Conservation (phyloP, 2,329 filamentous ascomycete species). For the Colletotrichum orbiculare region DNA sequence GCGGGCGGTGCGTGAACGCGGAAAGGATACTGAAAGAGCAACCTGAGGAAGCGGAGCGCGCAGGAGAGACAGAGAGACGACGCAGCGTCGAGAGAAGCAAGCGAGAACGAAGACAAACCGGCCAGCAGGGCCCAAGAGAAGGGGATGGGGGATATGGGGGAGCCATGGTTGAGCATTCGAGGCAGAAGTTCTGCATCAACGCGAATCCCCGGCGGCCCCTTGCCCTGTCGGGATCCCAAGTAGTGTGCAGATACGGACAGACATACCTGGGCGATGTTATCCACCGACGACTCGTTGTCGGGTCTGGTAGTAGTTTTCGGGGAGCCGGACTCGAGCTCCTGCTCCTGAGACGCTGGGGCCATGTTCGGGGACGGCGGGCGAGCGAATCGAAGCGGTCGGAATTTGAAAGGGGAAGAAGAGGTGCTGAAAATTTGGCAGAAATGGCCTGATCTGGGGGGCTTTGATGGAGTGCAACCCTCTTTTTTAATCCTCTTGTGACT, state of each 20-base stretch:
- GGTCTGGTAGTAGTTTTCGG: slow-evolving; percentile 30
- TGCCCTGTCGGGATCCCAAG: slow-evolving; percentile 18
- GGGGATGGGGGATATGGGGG: slow-evolving; percentile 5
- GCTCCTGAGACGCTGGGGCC: slow-evolving; percentile 34
- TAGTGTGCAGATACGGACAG: slow-evolving; percentile 23
- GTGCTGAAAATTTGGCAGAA: slow-evolving; percentile 21
- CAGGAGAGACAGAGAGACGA: background rate
- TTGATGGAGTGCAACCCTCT: slow-evolving; percentile 31
- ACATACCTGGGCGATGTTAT: slow-evolving; percentile 37
- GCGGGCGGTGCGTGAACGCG: slow-evolving; percentile 7
- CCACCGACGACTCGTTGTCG: slow-evolving; percentile 32
- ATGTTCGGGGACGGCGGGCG: slow-evolving; percentile 31
- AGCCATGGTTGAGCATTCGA: slow-evolving; percentile 13
- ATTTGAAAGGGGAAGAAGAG: slow-evolving; percentile 8
- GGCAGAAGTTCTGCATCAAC: slow-evolving; percentile 19
- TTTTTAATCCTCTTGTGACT: slow-evolving; percentile 20
- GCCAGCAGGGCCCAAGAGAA: background rate
- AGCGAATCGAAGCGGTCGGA: slow-evolving; percentile 24
- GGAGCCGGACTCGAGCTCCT: slow-evolving; percentile 34
- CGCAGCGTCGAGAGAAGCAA: background rate
- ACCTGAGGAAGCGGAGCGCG: slow-evolving; percentile 1
- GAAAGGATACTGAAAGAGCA: slow-evolving; percentile 13
- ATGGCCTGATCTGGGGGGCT: slow-evolving; percentile 34
- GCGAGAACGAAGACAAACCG: background rate
- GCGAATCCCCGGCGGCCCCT: slow-evolving; percentile 19